A percentile compares a stretch with the other conserved stretches of the same genome.
Conservation (phyloP, 2,329 filamentous ascomycete species). For the Metarhizium sp. region DNA sequence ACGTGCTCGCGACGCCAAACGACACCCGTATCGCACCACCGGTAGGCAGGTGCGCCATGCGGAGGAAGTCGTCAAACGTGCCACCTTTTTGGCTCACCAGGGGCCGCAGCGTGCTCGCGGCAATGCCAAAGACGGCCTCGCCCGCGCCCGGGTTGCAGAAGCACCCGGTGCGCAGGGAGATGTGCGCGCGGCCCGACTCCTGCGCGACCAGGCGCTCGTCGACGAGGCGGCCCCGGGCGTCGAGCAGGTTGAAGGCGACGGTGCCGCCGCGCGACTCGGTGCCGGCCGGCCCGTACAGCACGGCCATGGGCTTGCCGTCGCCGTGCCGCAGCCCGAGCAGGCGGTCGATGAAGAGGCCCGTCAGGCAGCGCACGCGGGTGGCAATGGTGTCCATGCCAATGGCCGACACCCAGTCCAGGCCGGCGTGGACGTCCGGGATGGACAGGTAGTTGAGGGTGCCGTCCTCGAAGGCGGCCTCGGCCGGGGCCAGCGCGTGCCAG, state of each 20-base stretch:
- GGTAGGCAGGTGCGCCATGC: conserved; percentile 9
- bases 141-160: conserved; percentile 33
- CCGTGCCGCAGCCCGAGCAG: conserved; percentile 21
- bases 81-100: not conserved
- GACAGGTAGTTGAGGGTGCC: conserved; percentile 30
- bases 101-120: not conserved
- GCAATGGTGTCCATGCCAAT: conserved; percentile 19
- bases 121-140: conserved; percentile 24
- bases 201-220: conserved; percentile 26
- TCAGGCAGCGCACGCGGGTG: conserved; percentile 25
- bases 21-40: conserved; percentile 28
- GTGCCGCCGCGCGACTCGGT: conserved; percentile 23
- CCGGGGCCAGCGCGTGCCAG: conserved; percentile 20
- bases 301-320: conserved; percentile 22
- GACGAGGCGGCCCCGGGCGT: conserved; percentile 19
- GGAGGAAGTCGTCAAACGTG: conserved; percentile 12
- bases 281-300: conserved; percentile 25
- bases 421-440: conserved; percentile 27
- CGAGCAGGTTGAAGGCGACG: conserved; percentile 29
- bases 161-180: conserved; percentile 31
- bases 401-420: conserved; percentile 24
- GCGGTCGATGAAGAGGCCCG: conserved; percentile 24
- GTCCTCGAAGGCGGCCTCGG: conserved; percentile 27
- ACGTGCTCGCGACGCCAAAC: conserved; percentile 27
- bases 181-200: conserved; percentile 22